phyloP scores from a whole-genome alignment of 1,284 basidiomycete genomes.

The Leccinum solheimii region DNA sequence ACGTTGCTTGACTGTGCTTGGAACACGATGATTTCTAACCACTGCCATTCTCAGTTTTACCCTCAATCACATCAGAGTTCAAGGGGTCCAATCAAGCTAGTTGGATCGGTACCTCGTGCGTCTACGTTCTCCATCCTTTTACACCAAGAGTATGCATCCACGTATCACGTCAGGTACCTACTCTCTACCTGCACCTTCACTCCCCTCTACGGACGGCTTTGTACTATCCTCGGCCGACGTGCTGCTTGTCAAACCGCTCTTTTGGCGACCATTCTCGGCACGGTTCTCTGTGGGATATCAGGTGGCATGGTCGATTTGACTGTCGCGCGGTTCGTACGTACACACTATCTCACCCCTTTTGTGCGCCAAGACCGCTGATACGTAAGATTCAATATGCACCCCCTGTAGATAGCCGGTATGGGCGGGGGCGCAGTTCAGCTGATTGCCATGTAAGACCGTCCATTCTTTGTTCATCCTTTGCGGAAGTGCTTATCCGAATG shows the following conservation, averaged over 20 bases:
- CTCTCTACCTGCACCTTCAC: conserved; percentile 23
- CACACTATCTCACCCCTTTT: not conserved
- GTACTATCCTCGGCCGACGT: conserved; percentile 16
- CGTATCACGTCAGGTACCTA: conserved; percentile 8
- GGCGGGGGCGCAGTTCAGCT: conserved; percentile 15
- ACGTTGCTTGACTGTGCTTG: not conserved
- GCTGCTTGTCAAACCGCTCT: conserved; percentile 17
- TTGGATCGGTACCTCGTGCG: conserved; percentile 21
- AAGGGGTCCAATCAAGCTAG: conserved; percentile 23
- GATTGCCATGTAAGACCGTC: conserved; percentile 9
- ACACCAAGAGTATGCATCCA: not conserved
- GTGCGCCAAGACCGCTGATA: not conserved
- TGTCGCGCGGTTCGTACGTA: conserved; percentile 18
- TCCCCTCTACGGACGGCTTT: conserved; percentile 21
- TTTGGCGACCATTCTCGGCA: conserved; percentile 10
- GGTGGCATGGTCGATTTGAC: conserved; percentile 11
- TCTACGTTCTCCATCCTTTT: not conserved
- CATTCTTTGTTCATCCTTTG: not conserved
- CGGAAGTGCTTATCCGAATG: not conserved
- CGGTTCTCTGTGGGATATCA: conserved; percentile 18
- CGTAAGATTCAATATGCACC: not conserved
- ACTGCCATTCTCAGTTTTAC: conserved; percentile 10
- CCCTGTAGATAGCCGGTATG: conserved; percentile 16
- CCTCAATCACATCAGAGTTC: conserved; percentile 23
- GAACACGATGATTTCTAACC: not conserved